A percentile compares a stretch with the other conserved stretches of the same genome.
Evolutionary conservation across 805 yeast species (phyloP).

Genomic region (Spencermartinsiella europaea): DNA sequence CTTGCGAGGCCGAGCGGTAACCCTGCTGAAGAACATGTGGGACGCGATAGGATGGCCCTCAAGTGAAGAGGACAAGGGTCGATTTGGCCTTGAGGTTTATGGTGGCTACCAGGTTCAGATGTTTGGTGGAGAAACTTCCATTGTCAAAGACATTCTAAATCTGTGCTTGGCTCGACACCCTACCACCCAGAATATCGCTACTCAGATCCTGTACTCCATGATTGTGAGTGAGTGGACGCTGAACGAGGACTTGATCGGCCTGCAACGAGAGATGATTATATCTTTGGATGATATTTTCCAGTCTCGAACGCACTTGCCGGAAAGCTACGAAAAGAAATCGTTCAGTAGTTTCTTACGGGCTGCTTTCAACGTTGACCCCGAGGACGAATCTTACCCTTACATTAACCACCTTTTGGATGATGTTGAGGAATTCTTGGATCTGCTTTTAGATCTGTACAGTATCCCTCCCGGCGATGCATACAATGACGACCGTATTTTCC

Average conservation of each 20-base stretch:
- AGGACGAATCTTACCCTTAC: slow-evolving; percentile 58
- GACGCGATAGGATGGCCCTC: slow-evolving; percentile 63
- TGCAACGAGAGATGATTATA: slow-evolving; percentile 57
- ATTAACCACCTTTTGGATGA: slow-evolving; percentile 44
- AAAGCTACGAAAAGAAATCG: slow-evolving; percentile 45
- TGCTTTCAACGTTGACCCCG: slow-evolving; percentile 50
- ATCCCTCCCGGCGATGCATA: slow-evolving; percentile 81
- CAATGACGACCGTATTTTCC: slow-evolving; percentile 82
- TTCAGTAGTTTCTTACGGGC: slow-evolving; percentile 48
- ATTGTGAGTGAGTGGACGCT: slow-evolving; percentile 61
- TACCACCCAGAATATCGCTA: slow-evolving; percentile 57
- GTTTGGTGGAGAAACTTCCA: slow-evolving; percentile 46
- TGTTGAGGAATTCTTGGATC: slow-evolving; percentile 50
- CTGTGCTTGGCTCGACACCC: slow-evolving; percentile 64
- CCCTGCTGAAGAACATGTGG: slow-evolving; percentile 61
- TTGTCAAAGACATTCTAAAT: slow-evolving; percentile 59
- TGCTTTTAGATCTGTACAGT: slow-evolving; percentile 58
- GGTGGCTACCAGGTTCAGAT: slow-evolving; percentile 72
- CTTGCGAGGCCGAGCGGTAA: slow-evolving; percentile 55
- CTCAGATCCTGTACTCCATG: slow-evolving; percentile 63
- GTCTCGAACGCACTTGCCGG: slow-evolving; percentile 53
- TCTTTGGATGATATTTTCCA: slow-evolving; percentile 63
- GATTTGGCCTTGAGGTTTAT: slow-evolving; percentile 56
- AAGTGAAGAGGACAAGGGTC: slow-evolving; percentile 44
- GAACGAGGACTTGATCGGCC: slow-evolving; percentile 51